These are phyloP conservation scores for Corylus americana DNA, from an alignment of 306 rosid species.

Conservation along the genomic window DNA sequence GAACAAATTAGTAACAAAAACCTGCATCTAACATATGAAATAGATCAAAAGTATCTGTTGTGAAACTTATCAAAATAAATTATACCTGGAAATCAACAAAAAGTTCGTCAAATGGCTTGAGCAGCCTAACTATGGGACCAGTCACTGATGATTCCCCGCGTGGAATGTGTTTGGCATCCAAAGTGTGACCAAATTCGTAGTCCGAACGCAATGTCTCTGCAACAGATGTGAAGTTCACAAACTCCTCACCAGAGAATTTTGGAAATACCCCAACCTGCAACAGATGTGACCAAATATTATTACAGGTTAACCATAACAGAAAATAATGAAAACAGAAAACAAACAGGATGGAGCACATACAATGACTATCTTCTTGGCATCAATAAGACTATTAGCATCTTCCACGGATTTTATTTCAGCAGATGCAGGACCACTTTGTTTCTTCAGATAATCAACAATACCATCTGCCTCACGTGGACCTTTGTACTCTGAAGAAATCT, in stretches of 20 bases:
- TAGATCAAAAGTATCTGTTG: neutral
- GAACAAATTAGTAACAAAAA: neutral
- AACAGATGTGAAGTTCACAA: constrained; percentile 49
- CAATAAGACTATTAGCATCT: constrained; percentile 55
- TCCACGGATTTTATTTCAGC: constrained; percentile 67
- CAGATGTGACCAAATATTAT: constrained; percentile 13
- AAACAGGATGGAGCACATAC: constrained; percentile 43
- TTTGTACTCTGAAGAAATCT: constrained; percentile 71
- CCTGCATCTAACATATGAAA: neutral
- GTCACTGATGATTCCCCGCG: constrained; percentile 75
- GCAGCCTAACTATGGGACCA: constrained; percentile 74
- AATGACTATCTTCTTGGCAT: constrained; percentile 60
- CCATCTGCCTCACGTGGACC: constrained; percentile 95
- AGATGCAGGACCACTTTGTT: constrained; percentile 85
- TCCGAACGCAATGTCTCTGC: constrained; percentile 88
- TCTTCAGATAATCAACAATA: constrained; percentile 77
- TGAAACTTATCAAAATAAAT: constrained; percentile 3
- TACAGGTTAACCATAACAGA: neutral
- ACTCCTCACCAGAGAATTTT: constrained; percentile 80
- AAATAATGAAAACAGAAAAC: neutral
- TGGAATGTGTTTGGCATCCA: constrained; percentile 84
- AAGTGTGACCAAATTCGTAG: constrained; percentile 80
- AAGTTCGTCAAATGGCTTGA: constrained; percentile 95
- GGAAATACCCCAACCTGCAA: constrained; percentile 86
- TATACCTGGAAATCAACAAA: constrained; percentile 77